These are phyloP conservation scores for Funneliformis caledonium DNA, from an alignment of 371 early-diverging fungal genomes.

Conservation along the genomic window DNA sequence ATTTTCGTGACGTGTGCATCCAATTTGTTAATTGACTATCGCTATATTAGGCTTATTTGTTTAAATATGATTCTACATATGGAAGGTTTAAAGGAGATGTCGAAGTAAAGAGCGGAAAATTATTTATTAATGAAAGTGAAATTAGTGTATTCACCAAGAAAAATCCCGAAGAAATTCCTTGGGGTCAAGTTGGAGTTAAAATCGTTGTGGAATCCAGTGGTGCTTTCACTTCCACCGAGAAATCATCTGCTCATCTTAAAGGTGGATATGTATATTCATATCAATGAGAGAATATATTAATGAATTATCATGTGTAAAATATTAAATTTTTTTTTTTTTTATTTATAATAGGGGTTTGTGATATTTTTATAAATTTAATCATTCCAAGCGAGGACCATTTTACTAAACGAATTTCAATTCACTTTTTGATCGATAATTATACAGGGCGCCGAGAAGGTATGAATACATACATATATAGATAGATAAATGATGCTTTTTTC, in stretches of 20 bases:
- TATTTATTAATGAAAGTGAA: constrained; percentile 82
- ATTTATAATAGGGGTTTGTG: neutral
- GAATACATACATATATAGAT: neutral
- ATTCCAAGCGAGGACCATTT: neutral
- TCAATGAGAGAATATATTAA: no score
- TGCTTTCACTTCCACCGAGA: constrained; percentile 93
- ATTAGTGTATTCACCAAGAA: constrained; percentile 77
- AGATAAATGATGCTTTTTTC: neutral
- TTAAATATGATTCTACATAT: constrained; percentile 98
- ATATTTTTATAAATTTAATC: neutral
- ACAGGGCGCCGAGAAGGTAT: constrained; percentile 20
- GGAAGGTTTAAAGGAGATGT: constrained; percentile 87
- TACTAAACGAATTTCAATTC: neutral
- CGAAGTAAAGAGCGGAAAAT: constrained; percentile 72
- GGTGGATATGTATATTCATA: neutral
- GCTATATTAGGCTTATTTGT: constrained; percentile 76
- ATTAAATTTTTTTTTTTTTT: neutral
- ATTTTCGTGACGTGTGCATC: neutral
- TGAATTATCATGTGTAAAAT: neutral
- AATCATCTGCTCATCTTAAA: constrained; percentile 81
- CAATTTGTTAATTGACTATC: neutral
- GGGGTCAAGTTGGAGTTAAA: constrained; percentile 88
- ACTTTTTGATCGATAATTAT: neutral
- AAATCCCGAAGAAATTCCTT: constrained; percentile 88
- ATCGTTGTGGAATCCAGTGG: constrained; percentile 99